Base-by-base conservation (phyloP, 1,284 basidiomycete species). In the Sporisorium reilianum region DNA sequence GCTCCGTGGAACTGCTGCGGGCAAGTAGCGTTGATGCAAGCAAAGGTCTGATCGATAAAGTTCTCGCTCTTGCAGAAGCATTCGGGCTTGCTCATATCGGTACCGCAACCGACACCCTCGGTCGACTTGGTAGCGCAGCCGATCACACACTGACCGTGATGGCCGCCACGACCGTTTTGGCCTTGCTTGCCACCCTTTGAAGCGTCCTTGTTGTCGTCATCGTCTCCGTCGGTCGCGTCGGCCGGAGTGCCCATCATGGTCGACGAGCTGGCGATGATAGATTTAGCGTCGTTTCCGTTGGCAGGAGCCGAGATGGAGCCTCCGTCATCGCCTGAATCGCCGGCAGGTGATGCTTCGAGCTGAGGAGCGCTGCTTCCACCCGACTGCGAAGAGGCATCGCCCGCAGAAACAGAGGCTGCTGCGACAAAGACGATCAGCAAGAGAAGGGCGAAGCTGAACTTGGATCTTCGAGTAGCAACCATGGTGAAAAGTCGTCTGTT, bases 11-110 rank as follows among this genome's bases (percentile, higher is more conserved):
- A 74, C 38, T 74, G 71, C 50, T 64, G 56, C 3, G 71, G 65
- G 30, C 71, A 74, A n/a, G 71, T 74, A 18, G 65, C 55, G 23
- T 74, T 74, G 62, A 74, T 55, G 48, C 71, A 74, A n/a, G 54
- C 28, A 48, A 74, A 74, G 7, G 71, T 65, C 20, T 60, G 57
- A 2, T 64, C 44, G 41, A 74, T 61, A 23, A 74, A 74, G 55
- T 44, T 26, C 22, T 57, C 20, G 23, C 41, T 53, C 57, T 74
- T 74, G 48, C 71, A 74, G 48, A 74, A 74, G 46, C 71, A 74
- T 2, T 56, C 62, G 5, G 71, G 71, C 52, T 68, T 64, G 55
- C 53, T 61, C n/a, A 74, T 58, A 23, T 74, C 71, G 3, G 45
- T 55, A 10, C 71, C 71, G 20, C 71, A 74, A n/a, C 65, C 65